Conservation (phyloP, 768 basidiomycete genomes). For the Mycena crocata region DNA sequence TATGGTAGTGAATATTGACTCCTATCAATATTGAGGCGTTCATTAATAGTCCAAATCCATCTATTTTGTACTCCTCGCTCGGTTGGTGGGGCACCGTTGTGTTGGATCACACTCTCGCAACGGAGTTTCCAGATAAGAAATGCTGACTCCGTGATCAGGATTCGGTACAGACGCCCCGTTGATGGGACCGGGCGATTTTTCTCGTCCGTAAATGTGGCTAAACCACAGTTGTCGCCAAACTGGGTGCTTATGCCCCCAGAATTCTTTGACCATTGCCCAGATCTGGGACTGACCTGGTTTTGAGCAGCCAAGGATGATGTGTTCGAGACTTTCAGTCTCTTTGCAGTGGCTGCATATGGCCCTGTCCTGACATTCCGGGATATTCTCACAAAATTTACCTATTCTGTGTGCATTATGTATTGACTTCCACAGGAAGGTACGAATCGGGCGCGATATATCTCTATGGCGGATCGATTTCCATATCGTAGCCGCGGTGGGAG, state of each 20-base stretch:
- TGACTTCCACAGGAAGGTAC: slow-evolving; percentile 21
- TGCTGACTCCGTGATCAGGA: slow-evolving; percentile 30
- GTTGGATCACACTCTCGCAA: slow-evolving; percentile 26
- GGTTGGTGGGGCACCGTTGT: neutral
- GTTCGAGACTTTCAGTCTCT: slow-evolving; percentile 17
- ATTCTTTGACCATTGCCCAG: slow-evolving; percentile 17
- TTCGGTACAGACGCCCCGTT: slow-evolving; percentile 27
- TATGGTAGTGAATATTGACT: neutral
- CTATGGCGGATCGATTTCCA: slow-evolving; percentile 3
- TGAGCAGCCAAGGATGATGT: slow-evolving; percentile 26
- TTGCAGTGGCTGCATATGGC: slow-evolving; percentile 27
- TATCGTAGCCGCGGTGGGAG: neutral
- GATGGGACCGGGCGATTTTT: neutral
- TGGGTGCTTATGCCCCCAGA: slow-evolving; percentile 16
- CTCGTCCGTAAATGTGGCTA: neutral
- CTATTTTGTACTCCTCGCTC: slow-evolving; percentile 17
- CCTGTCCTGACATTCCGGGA: neutral
- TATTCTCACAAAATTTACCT: slow-evolving; percentile 24
- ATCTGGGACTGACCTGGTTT: slow-evolving; percentile 6
- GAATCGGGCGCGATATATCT: neutral
- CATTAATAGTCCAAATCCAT: slow-evolving; percentile 12
- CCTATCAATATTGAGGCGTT: slow-evolving; percentile 2
- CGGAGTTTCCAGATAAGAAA: slow-evolving; percentile 34
- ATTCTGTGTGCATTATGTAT: slow-evolving; percentile 16
- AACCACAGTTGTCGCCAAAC: neutral